Percentiles rank a stretch among this genome's conserved stretches.
These are phyloP conservation scores for Nakataea oryzae DNA, from an alignment of 2,329 filamentous ascomycete species.

Conservation along the genomic window DNA sequence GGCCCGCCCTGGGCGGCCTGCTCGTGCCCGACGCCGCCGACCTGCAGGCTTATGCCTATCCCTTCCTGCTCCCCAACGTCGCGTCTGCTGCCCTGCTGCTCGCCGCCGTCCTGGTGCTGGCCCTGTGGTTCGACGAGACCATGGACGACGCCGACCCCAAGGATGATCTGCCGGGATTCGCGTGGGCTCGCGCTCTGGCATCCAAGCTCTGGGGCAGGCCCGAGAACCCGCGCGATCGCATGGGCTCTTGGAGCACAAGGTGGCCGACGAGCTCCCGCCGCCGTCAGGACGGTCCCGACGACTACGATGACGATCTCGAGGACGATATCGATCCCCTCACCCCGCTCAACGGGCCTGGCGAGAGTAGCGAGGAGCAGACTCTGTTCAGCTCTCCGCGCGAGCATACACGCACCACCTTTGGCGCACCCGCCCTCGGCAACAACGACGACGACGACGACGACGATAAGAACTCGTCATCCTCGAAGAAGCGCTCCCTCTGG, in stretches of 20 bases:
- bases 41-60: constrained; percentile 36
- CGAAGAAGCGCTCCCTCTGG: constrained; percentile 31
- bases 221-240: constrained; percentile 3
- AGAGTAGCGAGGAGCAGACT: constrained; percentile 3
- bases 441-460: constrained; percentile 12
- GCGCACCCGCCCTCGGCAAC: neutral
- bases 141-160: constrained; percentile 37
- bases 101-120: constrained; percentile 61
- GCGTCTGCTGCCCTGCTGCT: constrained; percentile 63
- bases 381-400: neutral
- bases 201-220: constrained; percentile 1
- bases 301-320: neutral
- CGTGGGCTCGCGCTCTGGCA: constrained; percentile 12
- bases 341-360: neutral
- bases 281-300: neutral
- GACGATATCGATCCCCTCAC: neutral
- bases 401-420: neutral
- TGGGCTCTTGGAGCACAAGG: constrained; percentile 15
- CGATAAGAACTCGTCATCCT: constrained; percentile 3
- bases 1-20: constrained; percentile 81
- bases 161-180: constrained; percentile 10
- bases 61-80: constrained; percentile 79
- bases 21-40: constrained; percentile 46
- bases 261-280: constrained; percentile 10
- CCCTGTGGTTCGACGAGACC: constrained; percentile 81